Evolutionary conservation across 495 filamentous ascomycete species (phyloP), one percentile per base, ranked within the genome.

Genomic region (Apodospora peruviana): DNA sequence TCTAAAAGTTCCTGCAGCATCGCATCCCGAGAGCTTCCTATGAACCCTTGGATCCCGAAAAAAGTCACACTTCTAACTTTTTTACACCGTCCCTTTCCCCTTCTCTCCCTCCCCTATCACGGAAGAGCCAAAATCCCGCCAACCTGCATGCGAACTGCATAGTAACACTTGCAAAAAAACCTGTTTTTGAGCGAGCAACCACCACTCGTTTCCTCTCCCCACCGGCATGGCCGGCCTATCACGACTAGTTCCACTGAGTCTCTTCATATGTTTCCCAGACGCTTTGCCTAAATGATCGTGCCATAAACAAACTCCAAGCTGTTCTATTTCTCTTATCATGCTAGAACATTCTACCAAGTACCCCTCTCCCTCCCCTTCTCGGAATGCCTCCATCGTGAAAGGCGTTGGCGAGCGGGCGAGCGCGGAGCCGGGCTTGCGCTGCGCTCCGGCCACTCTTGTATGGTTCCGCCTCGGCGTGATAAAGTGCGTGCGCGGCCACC

Each of bases 91-190:
- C n/a, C n/a, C n/a, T n/a, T n/a, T n/a, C n/a, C n/a, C n/a, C n/a
- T n/a, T n/a, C n/a, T n/a, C n/a, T n/a, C n/a, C n/a, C n/a, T n/a
- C n/a, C n/a, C n/a, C n/a, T n/a, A n/a, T n/a, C n/a, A n/a, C 27
- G 27, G 27, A 5, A 32, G 12, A 32, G 27, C 14, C 27, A 7
- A 55, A 59, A 43, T 56, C 45, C 52, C 52, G 53, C 57, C 50
- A 49, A 46, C 49, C 52, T 64, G 61, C 61, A 64, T 61, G 61
- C 48, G 40, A 49, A 52, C 38, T 61, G 61, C 58, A 59, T 59
- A 64, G 56, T 59, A 34, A 57, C 53, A 61, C 53, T 23, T 37
- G 19, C 47, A 58, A 57, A 59, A 61, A 61, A 65, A 61, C 56
- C 58, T 50, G 58, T 58, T 65, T 65, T 59, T 58, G 40, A 27